phyloP scores from a whole-genome alignment of 768 basidiomycete genomes.

The Peribolospora baueri region DNA sequence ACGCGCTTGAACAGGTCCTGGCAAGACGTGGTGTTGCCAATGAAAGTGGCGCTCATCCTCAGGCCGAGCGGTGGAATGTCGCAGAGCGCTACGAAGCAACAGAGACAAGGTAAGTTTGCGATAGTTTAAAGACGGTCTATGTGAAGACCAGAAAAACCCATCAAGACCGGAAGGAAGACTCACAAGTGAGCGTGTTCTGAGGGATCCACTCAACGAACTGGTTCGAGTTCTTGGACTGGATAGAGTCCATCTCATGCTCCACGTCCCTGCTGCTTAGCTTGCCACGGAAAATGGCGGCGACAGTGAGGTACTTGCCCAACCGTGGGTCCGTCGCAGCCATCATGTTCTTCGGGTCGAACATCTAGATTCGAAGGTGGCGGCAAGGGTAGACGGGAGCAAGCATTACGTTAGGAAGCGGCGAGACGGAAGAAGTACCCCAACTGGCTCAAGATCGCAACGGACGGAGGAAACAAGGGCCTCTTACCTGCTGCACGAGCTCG shows the following conservation, averaged over 20 bases:
- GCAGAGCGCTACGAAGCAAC: neutral
- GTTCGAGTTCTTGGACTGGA: constrained; percentile 31
- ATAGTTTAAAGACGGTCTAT: neutral
- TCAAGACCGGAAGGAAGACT: constrained; percentile 8
- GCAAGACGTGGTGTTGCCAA: constrained; percentile 30
- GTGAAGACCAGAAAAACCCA: too few species aligned
- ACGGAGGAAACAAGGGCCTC: too few species aligned
- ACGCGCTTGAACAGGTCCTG: constrained; percentile 67
- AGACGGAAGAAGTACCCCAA: neutral
- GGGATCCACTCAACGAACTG: constrained; percentile 18
- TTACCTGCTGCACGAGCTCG: constrained; percentile 25
- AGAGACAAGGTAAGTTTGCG: neutral
- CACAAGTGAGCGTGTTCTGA: constrained; percentile 21
- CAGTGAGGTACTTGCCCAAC: constrained; percentile 55
- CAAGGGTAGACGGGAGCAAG: neutral
- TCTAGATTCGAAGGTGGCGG: neutral
- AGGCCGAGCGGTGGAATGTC: constrained; percentile 20
- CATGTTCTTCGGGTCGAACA: constrained; percentile 57
- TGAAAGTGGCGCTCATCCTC: constrained; percentile 24
- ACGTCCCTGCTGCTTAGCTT: constrained; percentile 56
- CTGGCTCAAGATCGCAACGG: neutral
- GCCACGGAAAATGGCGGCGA: constrained; percentile 68
- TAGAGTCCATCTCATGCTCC: constrained; percentile 42
- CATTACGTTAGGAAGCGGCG: neutral
- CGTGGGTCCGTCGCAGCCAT: constrained; percentile 64